Conservation (phyloP, 2,329 filamentous ascomycete genomes). For the Paecilomyces formosus region DNA sequence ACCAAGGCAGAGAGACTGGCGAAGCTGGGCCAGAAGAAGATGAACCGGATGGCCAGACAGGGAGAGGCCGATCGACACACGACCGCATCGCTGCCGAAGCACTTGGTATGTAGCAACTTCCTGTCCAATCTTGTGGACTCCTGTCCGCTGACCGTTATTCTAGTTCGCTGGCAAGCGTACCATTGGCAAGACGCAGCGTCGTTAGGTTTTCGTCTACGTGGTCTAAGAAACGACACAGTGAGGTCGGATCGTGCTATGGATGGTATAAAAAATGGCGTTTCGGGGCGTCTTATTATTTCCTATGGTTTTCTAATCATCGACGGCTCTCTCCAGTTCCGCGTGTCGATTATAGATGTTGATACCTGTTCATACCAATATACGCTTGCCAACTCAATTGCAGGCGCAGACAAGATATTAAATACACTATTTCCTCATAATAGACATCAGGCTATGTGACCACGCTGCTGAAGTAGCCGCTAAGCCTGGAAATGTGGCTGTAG, state of each 20-base stretch:
- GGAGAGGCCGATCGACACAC: constrained; percentile 94
- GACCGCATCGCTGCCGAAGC: constrained; percentile 73
- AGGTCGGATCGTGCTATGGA: constrained; percentile 22
- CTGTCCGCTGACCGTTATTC: constrained; percentile 21
- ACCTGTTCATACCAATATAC: not conserved
- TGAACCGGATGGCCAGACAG: constrained; percentile 96
- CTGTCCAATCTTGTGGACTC: constrained; percentile 1
- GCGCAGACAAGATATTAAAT: not conserved
- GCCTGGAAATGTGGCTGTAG: too few relatives aligned
- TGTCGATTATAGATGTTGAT: not conserved
- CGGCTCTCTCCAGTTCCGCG: not conserved
- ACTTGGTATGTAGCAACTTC: constrained; percentile 61
- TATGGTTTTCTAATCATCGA: not conserved
- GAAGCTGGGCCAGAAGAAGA: constrained; percentile 93
- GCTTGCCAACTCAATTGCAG: not conserved
- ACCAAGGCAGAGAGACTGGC: constrained; percentile 76
- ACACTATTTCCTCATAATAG: not conserved
- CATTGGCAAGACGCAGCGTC: constrained; percentile 70
- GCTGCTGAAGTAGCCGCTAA: not conserved
- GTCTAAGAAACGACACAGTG: constrained; percentile 16
- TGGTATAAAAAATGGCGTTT: constrained; percentile 21
- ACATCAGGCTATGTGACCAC: not conserved
- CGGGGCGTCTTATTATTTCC: not conserved
- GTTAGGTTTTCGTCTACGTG: constrained; percentile 18
- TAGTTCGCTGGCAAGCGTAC: constrained; percentile 85